Base-by-base conservation (phyloP, 768 basidiomycete species). In the Tulasnella sp. region DNA sequence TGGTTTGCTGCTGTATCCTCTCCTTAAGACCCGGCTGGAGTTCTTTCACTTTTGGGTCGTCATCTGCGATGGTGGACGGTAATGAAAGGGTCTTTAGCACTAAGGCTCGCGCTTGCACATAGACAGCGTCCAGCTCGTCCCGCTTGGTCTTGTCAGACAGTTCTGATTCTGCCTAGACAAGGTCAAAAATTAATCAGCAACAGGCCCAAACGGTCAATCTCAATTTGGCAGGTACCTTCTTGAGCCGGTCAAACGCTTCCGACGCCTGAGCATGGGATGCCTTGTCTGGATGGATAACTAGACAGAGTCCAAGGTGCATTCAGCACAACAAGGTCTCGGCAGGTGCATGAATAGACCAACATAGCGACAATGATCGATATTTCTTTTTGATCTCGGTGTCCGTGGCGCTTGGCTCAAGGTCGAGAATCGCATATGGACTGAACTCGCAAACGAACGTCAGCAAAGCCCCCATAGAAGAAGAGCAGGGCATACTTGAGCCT, bases 281-380 rank as follows among this genome's bases (percentile, higher is more conserved):
- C 89, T 99, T 99, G 88, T 99, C 98, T 81, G 98, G 98, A 88
- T 99, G 98, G 83, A 99, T 98, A 86, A 98, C 94, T 96, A 81
- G 81, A 71, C 24, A 48, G 24, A 6, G 38, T 3, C 34, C 39
- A 42, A 3, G 42, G 14, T 27, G 73, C 9, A 27, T 4, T 36
- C 34, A 46, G 38, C 12, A 52, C 71, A 42, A 16, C 68, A 31
- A 62, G 8, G 27, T 10, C 3, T 77, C 21, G 27, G 4, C 31
- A 40, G 19, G 34, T 3, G 21, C 12, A 73, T 73, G 46, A 56
- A 56, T 74, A 74, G 80, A 87, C 92, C 86, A 86, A 95, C 94
- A 93, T 68, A 96, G 88, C 82, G 94, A 96, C 83, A 95, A 85
- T 82, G 95, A 93, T 81, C 91, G 90, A 85, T 94, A 96, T 85